phyloP scores from a whole-genome alignment of 2,329 filamentous ascomycete species.

The Alternaria infectoria region DNA sequence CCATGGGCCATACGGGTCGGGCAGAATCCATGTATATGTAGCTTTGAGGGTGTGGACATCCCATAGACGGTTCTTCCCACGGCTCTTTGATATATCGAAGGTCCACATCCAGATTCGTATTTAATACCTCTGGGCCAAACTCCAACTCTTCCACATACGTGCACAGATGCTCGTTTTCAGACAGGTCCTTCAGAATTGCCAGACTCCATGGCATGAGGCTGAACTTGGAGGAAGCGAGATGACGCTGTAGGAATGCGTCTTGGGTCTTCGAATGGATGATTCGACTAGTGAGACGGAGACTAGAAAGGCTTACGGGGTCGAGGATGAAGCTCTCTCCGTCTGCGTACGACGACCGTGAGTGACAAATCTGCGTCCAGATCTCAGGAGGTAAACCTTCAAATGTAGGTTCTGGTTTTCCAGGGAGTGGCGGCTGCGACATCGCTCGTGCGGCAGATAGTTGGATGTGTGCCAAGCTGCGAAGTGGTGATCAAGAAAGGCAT shows the following conservation, averaged over 20 bases:
- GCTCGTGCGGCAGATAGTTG: neutral
- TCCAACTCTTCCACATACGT: neutral
- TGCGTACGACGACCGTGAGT: neutral
- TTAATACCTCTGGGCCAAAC: neutral
- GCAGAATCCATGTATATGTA: neutral
- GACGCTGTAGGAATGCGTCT: neutral
- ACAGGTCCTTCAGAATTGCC: neutral
- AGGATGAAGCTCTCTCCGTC: neutral
- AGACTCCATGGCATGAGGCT: neutral
- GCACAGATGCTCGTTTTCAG: neutral
- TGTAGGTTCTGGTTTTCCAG: neutral
- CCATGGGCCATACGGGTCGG: neutral
- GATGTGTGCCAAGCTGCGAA: neutral
- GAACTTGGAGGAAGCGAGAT: neutral
- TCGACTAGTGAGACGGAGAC: neutral
- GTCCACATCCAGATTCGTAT: neutral
- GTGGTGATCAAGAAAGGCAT: neutral
- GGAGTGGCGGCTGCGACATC: neutral
- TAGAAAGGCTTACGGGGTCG: neutral
- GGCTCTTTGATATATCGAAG: neutral
- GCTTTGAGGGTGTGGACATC: neutral
- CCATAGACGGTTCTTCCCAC: neutral
- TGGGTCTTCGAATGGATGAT: neutral
- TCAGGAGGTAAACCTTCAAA: neutral
- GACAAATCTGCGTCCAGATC: neutral